These are phyloP conservation scores for Acorus gramineus DNA, from an alignment of 106 monocot genomes.

Conservation along the genomic window DNA sequence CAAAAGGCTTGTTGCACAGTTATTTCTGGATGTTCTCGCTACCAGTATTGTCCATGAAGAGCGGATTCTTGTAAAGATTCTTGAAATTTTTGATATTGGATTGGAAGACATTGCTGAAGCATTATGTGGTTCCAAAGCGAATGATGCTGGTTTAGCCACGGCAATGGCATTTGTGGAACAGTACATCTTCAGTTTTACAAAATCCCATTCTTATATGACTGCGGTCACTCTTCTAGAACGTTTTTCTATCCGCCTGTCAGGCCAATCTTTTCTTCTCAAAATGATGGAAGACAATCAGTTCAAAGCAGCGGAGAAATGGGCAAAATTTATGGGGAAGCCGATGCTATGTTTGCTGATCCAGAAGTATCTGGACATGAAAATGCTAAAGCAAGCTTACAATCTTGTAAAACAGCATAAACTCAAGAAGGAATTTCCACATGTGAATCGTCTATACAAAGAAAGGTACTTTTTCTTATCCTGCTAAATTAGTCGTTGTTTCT, in stretches of 20 bases:
- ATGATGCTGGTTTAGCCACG: conserved; percentile 27
- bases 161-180: conserved; percentile 35
- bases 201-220: conserved; percentile 65
- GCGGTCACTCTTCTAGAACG: conserved; percentile 58
- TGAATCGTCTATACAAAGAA: conserved; percentile 57
- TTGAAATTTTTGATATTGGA: conserved; percentile 60
- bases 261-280: conserved; percentile 46
- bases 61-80: conserved; percentile 65
- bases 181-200: conserved; percentile 36
- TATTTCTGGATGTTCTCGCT: conserved; percentile 60
- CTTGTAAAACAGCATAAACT: conserved; percentile 65
- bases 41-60: conserved; percentile 58
- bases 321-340: conserved; percentile 61
- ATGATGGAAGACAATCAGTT: conserved; percentile 58
- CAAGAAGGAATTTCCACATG: conserved; percentile 70
- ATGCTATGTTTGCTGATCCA: conserved; percentile 57
- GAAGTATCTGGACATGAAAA: conserved; percentile 81
- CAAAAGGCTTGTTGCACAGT: conserved; percentile 46
- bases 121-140: conserved; percentile 23
- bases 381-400: conserved; percentile 80
- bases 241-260: conserved; percentile 40
- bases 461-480: conserved; percentile 26
- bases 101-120: conserved; percentile 64
- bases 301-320: conserved; percentile 80
- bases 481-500: too few species aligned